Base-by-base conservation (phyloP, 1,284 basidiomycete genomes). In the Rhodotorula mucilaginosa region DNA sequence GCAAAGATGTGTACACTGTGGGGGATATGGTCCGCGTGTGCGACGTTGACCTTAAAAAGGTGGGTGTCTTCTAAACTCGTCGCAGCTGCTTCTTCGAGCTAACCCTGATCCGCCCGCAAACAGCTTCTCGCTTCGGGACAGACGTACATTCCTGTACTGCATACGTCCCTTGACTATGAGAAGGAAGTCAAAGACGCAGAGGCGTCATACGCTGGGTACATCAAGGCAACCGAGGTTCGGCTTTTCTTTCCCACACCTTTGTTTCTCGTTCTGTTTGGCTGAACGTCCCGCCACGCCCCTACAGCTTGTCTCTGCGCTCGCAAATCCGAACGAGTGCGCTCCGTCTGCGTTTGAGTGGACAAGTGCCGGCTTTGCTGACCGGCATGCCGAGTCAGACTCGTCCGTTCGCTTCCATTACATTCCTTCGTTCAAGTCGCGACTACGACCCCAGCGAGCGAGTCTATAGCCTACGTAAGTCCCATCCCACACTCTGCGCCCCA, bases 21-120 rank as follows among this genome's bases (percentile, higher is more conserved):
- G 34, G 47, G 19, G 66, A 71, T 21, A 67, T 59, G 2, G 29
- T 58, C 59, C 31, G 66, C n/a, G 26, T 71, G 12, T 63, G 66
- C 49, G 70, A 71, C 7, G 59, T 71, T 4, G 63, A 68, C 34
- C 26, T 68, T 13, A 62, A 52, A 26, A 18, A 64, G 54, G 70
- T 64, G 62, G 44, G 65, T 44, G 6, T 6, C 58, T 16, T 29
- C n/a, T 18, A 13, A 44, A 44, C 8, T 44, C 39, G 39, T 44
- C 39, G 10, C 39, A 44, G 10, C 39, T 44, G 39, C 39, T 44
- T 44, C 39, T 44, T 44, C 39, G 31, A 23, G 16, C 12, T 5
- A 5, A 10, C 48, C 21, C 29, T 23, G 7, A 7, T 23, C 5
- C 5, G 7, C 48, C 2, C 3, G 18, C 21, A 8, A n/a, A 15